Conservation (phyloP, 1,284 basidiomycete species). For the Boletellus deceptivus region DNA sequence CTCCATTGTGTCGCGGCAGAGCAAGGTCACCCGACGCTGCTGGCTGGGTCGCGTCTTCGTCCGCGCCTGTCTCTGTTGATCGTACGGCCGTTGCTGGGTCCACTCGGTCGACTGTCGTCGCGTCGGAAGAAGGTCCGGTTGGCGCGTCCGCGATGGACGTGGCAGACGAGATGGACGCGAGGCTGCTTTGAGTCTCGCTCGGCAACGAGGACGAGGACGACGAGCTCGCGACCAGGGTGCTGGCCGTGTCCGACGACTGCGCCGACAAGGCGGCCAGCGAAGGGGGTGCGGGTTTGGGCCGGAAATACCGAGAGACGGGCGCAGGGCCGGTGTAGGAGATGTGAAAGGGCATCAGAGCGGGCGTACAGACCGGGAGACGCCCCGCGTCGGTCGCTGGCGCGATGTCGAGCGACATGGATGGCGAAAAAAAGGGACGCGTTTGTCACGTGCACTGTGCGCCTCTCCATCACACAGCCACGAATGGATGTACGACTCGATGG, state of each 20-base stretch:
- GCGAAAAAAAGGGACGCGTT: not conserved
- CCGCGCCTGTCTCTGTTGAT: not conserved
- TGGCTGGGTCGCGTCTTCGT: conserved; percentile 14
- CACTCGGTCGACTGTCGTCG: not conserved
- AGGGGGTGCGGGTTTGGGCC: conserved; percentile 44
- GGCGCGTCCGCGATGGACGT: no score
- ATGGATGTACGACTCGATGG: no score
- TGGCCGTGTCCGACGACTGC: conserved; percentile 16
- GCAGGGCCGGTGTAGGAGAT: conserved; percentile 70
- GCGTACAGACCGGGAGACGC: conserved; percentile 38
- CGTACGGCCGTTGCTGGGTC: not conserved
- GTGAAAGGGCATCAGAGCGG: conserved; percentile 79
- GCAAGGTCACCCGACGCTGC: not conserved
- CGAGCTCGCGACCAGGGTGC: conserved; percentile 12
- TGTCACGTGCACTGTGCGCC: conserved; percentile 21
- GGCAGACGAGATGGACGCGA: conserved; percentile 4
- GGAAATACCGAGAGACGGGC: conserved; percentile 70
- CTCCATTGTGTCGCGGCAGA: no score
- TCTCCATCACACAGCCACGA: conserved; percentile 6
- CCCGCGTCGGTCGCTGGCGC: conserved; percentile 4
- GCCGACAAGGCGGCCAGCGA: conserved; percentile 9
- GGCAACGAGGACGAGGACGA: conserved; percentile 7
- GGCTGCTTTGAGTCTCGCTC: conserved; percentile 7
- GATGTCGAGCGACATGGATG: conserved; percentile 25
- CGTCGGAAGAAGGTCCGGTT: no score